A percentile compares a stretch with the other conserved stretches of the same genome.
Evolutionary conservation across 495 filamentous ascomycete species (phyloP).

Genomic region (Aspergillus carlsbadensis): DNA sequence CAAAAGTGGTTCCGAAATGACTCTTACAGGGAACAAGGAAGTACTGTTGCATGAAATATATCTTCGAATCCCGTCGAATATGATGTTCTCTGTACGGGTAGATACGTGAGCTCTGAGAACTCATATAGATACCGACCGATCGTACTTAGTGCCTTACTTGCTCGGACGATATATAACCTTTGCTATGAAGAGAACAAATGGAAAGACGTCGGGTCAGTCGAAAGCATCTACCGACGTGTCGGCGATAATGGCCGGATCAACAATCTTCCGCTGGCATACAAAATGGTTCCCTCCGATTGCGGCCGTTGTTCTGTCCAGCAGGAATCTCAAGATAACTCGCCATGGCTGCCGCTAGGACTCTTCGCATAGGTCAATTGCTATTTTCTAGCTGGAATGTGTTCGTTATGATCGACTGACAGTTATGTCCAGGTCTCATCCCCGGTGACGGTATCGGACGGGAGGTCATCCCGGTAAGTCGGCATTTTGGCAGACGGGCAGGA

Average conservation of each 20-base stretch:
- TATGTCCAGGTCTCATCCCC: conserved; percentile 80
- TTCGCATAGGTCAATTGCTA: conserved; percentile 53
- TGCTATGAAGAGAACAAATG: too few relatives aligned
- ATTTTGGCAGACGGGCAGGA: conserved; percentile 8
- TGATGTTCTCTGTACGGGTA: too few relatives aligned
- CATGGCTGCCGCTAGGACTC: conserved; percentile 55
- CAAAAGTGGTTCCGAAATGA: too few relatives aligned
- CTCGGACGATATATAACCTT: too few relatives aligned
- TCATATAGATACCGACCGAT: too few relatives aligned
- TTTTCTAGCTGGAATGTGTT: neutral
- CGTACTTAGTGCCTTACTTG: too few relatives aligned
- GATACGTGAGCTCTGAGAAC: too few relatives aligned
- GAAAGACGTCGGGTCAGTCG: neutral
- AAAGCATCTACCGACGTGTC: neutral
- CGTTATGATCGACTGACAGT: conserved; percentile 22
- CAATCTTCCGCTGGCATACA: conserved; percentile 19
- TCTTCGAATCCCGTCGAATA: too few relatives aligned
- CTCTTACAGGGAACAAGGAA: too few relatives aligned
- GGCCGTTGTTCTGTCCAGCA: conserved; percentile 14
- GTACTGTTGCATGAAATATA: too few relatives aligned
- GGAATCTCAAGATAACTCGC: conserved; percentile 19
- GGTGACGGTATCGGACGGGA: conserved; percentile 98
- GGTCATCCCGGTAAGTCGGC: conserved; percentile 73
- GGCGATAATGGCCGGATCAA: conserved; percentile 14
- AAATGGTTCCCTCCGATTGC: conserved; percentile 23